A percentile compares a stretch with the other conserved stretches of the same genome.
Evolutionary conservation across 106 monocot species (phyloP).

Genomic region (Acorus calamus): DNA sequence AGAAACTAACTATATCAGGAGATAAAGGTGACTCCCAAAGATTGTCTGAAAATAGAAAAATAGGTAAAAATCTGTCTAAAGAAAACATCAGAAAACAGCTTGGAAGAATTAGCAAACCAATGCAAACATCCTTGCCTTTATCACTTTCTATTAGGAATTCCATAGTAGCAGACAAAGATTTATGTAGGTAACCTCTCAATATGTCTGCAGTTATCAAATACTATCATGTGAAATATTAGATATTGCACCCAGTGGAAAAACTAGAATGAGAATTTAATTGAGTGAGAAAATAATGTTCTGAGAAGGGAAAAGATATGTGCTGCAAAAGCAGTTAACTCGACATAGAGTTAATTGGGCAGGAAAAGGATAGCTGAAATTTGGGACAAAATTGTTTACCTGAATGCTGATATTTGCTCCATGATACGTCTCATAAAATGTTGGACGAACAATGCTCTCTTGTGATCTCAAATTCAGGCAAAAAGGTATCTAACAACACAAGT

Average conservation of each 20-base stretch:
- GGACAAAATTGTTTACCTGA: constrained; percentile 2
- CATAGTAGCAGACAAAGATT: constrained; percentile 12
- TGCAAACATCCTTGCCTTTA: constrained; percentile 9
- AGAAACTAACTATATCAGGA: constrained; percentile 26
- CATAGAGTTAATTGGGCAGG: no score
- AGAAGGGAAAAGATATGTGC: no score
- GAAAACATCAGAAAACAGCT: no score
- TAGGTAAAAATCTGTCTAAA: not conserved
- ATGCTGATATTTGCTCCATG: constrained; percentile 44
- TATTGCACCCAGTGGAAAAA: not conserved
- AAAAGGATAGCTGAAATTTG: no score
- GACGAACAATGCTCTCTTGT: constrained; percentile 10
- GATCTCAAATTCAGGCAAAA: constrained; percentile 24
- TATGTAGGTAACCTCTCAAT: constrained; percentile 10
- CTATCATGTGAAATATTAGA: constrained; percentile 1
- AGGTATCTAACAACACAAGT: constrained; percentile 4
- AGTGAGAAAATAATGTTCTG: no score
- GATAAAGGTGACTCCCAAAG: constrained; percentile 5
- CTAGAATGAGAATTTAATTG: no score
- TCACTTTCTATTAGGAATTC: constrained; percentile 16
- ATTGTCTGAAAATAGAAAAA: constrained; percentile 4
- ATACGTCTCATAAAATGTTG: constrained; percentile 29
- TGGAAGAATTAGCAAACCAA: not conserved
- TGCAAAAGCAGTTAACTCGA: no score
- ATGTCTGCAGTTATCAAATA: constrained; percentile 13